Evolutionary conservation across 2,329 filamentous ascomycete genomes (phyloP), one percentile per base, ranked within the genome.

Genomic region (Alternaria infectoria): DNA sequence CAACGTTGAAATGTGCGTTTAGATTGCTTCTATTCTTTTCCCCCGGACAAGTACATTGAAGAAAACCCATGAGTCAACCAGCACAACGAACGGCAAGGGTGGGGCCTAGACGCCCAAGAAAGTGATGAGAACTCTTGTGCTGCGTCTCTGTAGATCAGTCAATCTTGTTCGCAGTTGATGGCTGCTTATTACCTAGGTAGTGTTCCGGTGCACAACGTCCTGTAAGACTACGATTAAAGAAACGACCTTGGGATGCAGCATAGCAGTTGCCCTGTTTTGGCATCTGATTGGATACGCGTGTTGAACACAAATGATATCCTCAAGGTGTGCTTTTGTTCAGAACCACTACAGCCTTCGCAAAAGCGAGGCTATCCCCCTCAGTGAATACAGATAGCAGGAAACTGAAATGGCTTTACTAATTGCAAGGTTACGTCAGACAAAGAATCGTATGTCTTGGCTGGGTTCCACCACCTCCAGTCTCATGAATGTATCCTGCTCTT

Each of bases 401-500:
- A 40, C 36, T 40, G 36, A 40, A 17, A 40, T 40, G 36, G 3
- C 36, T 40, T 40, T 40, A 40, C 36, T 6, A 40, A 40, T 40
- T 40, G 36, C 36, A 40, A 17, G 36, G 36, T 17, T 6, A 40
- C 36, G 36, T 40, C 36, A 40, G 36, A 40, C 36, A 40, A 17
- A 40, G 15, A 17, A 17, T 19, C n/a, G 15, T 54, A 44, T 56
- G 13, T 43, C 3, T 12, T 50, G 23, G 36, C 36, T 40, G 15
- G 9, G 36, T 40, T 40, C 36, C 36, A 40, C 36, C 36, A 40
- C n/a, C 36, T 40, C 36, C 36, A 40, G 36, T 40, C 36, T 40
- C 23, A 58, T 65, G 63, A 75, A 49, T 61, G 44, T 63, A 79
- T 73, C 15, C 71, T 74, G 25, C 71, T 68, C 23, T 71, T 74